A percentile compares a stretch with the other conserved stretches of the same genome.
These are phyloP conservation scores for Scalesia atractyloides DNA, from an alignment of 129 eudicot species.

Conservation along the genomic window DNA sequence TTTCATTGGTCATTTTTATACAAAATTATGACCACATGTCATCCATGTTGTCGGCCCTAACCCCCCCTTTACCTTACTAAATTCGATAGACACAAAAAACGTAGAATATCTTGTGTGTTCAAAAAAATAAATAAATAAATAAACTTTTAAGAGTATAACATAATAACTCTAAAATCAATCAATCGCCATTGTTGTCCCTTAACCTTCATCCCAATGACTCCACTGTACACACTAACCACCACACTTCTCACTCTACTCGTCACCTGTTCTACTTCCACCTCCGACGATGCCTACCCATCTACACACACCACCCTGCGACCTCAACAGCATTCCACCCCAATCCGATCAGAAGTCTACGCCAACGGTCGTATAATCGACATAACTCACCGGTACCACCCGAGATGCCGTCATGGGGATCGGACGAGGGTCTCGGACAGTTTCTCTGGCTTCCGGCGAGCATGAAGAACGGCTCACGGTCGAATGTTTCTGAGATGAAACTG, in stretches of 20 bases:
- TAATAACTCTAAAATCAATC: background rate
- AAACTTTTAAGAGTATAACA: no score
- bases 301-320: conserved; percentile 20
- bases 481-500: conserved; percentile 48
- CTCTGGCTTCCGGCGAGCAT: conserved; percentile 36
- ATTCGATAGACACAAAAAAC: no score
- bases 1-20: no score
- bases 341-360: conserved; percentile 42
- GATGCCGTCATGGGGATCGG: conserved; percentile 53
- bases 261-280: background rate
- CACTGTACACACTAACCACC: background rate
- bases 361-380: conserved; percentile 49
- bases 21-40: no score
- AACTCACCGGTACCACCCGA: conserved; percentile 41
- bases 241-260: conserved; percentile 8
- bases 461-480: conserved; percentile 46
- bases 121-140: no score
- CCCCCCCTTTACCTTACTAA: no score
- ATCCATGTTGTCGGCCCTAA: no score
- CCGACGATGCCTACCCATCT: conserved; percentile 35
- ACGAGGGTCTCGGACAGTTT: conserved; percentile 50
- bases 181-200: conserved; percentile 20
- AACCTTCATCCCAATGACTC: conserved; percentile 8
- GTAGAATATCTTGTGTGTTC: no score
- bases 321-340: conserved; percentile 26